phyloP scores from a whole-genome alignment of 345 rosid genomes.

The Lumnitzera littorea region DNA sequence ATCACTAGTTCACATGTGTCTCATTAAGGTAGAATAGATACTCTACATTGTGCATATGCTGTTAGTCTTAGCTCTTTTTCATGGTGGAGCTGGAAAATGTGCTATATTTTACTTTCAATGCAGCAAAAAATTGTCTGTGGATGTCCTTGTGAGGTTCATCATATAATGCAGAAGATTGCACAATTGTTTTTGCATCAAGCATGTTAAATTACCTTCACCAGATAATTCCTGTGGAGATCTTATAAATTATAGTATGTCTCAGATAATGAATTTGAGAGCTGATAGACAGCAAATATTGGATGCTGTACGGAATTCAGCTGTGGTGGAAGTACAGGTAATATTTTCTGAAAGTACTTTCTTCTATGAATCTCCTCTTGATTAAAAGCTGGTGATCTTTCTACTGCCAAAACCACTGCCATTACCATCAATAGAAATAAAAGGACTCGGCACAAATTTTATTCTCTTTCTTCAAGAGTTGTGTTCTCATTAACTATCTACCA shows the following conservation, averaged over 20 bases:
- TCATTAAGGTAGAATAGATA: too few species aligned
- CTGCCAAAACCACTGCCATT: not conserved
- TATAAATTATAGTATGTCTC: slow-evolving; percentile 1
- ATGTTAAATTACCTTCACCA: too few species aligned
- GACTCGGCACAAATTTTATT: not conserved
- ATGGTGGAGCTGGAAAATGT: too few species aligned
- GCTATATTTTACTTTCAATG: too few species aligned
- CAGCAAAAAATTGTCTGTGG: too few species aligned
- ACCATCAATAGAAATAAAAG: not conserved
- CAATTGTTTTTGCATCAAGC: too few species aligned
- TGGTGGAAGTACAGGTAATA: slow-evolving; percentile 27
- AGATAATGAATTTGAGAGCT: slow-evolving; percentile 16
- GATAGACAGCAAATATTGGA: slow-evolving; percentile 17
- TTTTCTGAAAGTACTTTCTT: not conserved
- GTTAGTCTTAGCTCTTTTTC: too few species aligned
- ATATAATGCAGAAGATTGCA: too few species aligned
- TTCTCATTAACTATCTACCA: not conserved
- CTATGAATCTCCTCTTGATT: not conserved
- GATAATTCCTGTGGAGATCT: not conserved
- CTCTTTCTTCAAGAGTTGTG: not conserved
- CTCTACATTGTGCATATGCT: too few species aligned
- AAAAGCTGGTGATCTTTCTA: not conserved
- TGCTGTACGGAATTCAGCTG: slow-evolving; percentile 11
- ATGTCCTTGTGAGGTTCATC: too few species aligned
- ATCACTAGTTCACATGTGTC: too few species aligned